Base-by-base conservation (phyloP, 2,329 filamentous ascomycete genomes). In the Calonectria leucothoes region DNA sequence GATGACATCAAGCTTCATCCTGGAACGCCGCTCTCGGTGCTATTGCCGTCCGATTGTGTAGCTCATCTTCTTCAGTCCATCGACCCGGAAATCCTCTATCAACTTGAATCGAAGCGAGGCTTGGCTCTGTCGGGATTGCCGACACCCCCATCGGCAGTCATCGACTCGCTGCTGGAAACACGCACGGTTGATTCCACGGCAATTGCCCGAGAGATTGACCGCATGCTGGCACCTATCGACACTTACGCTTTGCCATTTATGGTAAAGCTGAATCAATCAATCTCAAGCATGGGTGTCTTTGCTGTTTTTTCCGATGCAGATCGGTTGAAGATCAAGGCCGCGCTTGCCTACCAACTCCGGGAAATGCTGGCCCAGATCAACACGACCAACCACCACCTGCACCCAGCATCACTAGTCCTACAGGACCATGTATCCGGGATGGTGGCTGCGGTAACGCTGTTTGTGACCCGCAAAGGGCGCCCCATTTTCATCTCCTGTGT, bases 361-460 rank as follows among this genome's bases (percentile, higher is more conserved):
- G 17, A 59, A 59, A 59, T 59, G 31, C 31, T 59, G 5, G 7
- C 17, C 17, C 52, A 59, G 20, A 35, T 59, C 33, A 59, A 33
- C 29, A 35, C 31, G n/a, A 14, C 31, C 3, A 59, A 59, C 23
- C 31, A 37, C 23, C 52, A 59, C 29, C 17, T 59, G 23, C 52
- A 59, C 23, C 52, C 52, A n/a, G 23, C 31, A 14, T 59, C 52
- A n/a, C 52, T 59, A 11, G 52, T 59, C 31, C 31, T 59, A 17
- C 52, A 59, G 31, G 42, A 51, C 31, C 33, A 52, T 14, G 39
- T 51, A 33, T 7, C 42, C 17, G 64, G 64, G 27, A 29, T 52
- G 12, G 29, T 74, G 17, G 29, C 91, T 92, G 82, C 84, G 89
- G 14, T 93, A 93, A 81, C 68, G 52, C 87, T 74, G 88, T 90